Conservation (phyloP, 1,284 basidiomycete genomes). For the Amylostereum areolatum region DNA sequence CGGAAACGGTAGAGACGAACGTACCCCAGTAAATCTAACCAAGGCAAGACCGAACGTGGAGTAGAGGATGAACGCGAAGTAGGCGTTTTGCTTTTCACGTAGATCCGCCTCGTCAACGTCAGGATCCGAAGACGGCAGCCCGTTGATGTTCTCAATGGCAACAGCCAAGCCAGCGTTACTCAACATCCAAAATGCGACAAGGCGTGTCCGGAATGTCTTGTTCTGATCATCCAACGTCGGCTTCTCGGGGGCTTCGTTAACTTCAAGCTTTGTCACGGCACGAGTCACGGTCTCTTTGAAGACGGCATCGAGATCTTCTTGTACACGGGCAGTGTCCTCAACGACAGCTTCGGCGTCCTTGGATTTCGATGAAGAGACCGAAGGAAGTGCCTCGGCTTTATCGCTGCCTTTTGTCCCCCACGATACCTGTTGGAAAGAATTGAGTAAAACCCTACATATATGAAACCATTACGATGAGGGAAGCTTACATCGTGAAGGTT, state of each 20-base stretch:
- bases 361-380: conserved; percentile 78
- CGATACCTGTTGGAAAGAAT: conserved; percentile 47
- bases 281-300: conserved; percentile 94
- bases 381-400: conserved; percentile 91
- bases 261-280: conserved; percentile 79
- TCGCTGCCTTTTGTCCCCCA: conserved; percentile 98
- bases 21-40: conserved; percentile 79
- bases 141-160: conserved; percentile 82
- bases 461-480: not conserved
- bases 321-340: conserved; percentile 73
- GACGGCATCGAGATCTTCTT: conserved; percentile 87
- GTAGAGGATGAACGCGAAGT: conserved; percentile 85
- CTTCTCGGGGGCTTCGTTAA: conserved; percentile 67
- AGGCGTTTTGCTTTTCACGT: conserved; percentile 62
- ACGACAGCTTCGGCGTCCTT: conserved; percentile 79
- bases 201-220: conserved; percentile 89
- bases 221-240: conserved; percentile 90
- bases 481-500: conserved; percentile 78
- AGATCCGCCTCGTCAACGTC: conserved; percentile 40
- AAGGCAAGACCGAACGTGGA: conserved; percentile 81
- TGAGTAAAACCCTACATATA: conserved; percentile 3
- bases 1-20: conserved; percentile 25
- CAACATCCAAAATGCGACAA: conserved; percentile 85
- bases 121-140: conserved; percentile 42
- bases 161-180: conserved; percentile 77